A percentile compares a stretch with the other conserved stretches of the same genome.
Conservation (phyloP, 768 basidiomycete genomes). For the Sarcomyxa edulis region DNA sequence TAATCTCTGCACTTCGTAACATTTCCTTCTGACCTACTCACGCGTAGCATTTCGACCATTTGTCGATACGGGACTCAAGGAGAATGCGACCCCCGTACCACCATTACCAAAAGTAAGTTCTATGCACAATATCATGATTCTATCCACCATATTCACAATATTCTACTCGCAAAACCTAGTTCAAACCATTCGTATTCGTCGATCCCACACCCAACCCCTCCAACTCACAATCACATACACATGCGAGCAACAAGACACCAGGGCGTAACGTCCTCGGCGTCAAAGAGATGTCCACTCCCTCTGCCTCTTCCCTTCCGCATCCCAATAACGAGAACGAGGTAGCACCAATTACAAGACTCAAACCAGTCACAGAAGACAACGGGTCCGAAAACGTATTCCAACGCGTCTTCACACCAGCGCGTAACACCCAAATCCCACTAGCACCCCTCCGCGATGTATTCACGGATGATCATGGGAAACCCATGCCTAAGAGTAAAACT, state of each 20-base stretch:
- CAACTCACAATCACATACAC: too few species aligned
- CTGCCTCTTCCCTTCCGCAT: constrained; percentile 18
- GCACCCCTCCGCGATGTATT: constrained; percentile 39
- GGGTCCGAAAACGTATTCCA: constrained; percentile 41
- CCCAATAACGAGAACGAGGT: constrained; percentile 18
- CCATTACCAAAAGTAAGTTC: too few species aligned
- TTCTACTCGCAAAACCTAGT: constrained; percentile 30
- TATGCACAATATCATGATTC: constrained; percentile 27
- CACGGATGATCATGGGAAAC: too few species aligned
- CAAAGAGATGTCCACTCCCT: constrained; percentile 39
- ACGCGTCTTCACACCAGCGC: constrained; percentile 64
- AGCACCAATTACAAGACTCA: constrained; percentile 17
- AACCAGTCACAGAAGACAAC: constrained; percentile 31
- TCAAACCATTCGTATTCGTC: constrained; percentile 66
- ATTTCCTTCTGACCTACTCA: constrained; percentile 11
- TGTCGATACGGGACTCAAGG: constrained; percentile 42
- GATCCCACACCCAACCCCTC: too few species aligned
- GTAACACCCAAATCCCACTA: too few species aligned
- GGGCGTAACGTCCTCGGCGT: constrained; percentile 41
- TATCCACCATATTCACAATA: constrained; percentile 9
- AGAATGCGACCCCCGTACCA: constrained; percentile 34
- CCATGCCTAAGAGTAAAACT: too few species aligned
- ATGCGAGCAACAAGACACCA: too few species aligned
- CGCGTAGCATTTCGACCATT: constrained; percentile 60
- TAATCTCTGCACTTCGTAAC: constrained; percentile 3